Evolutionary conservation across 176 grass and related monocot genomes (phyloP).

Genomic region (Eremochloa ophiuroides): DNA sequence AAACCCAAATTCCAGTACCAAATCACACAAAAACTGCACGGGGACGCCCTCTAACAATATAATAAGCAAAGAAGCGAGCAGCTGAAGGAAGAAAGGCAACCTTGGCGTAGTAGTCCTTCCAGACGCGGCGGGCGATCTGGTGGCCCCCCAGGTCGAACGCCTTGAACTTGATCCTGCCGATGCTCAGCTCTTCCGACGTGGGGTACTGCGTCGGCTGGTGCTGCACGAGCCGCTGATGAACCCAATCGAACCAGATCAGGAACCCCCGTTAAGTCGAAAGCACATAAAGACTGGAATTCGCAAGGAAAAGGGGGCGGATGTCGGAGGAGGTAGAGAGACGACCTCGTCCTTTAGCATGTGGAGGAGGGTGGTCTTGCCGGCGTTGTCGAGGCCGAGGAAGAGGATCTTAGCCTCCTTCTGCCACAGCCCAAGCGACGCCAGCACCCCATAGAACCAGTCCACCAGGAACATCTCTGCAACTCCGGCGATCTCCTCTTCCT

Average conservation of each 20-base stretch:
- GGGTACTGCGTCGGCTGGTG: constrained; percentile 71
- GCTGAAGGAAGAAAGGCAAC: not conserved
- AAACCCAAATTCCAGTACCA: not conserved
- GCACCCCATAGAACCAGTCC: constrained; percentile 61
- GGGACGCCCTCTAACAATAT: not conserved
- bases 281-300: not conserved
- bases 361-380: constrained; percentile 57
- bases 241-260: constrained; percentile 15
- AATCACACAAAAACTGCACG: not conserved
- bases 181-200: constrained; percentile 64
- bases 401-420: constrained; percentile 66
- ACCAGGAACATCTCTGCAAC: constrained; percentile 41
- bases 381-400: constrained; percentile 64
- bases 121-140: constrained; percentile 67
- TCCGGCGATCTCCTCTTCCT: constrained; percentile 20
- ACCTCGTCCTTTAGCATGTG: constrained; percentile 69
- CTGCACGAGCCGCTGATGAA: constrained; percentile 49
- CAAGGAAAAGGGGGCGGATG: not conserved
- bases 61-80: not conserved
- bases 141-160: constrained; percentile 60
- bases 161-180: constrained; percentile 68
- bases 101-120: constrained; percentile 63
- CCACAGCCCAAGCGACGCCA: constrained; percentile 58
- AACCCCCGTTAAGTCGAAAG: not conserved
- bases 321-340: not conserved